These are phyloP conservation scores for Tetrapisispora namnaoensis DNA, from an alignment of 805 yeast genomes.

Conservation along the genomic window DNA sequence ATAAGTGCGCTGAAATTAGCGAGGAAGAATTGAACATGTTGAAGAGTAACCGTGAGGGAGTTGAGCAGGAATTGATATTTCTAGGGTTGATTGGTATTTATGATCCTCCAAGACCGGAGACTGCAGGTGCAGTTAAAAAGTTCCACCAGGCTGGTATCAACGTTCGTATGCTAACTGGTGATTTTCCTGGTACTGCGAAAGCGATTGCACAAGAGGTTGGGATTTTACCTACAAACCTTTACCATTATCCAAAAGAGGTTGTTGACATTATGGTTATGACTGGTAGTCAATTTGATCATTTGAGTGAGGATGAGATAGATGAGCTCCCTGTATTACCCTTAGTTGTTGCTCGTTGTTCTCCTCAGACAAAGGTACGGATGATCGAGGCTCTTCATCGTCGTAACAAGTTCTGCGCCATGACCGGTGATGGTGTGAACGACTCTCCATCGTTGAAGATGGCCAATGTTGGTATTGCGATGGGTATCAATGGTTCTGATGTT, in stretches of 20 bases:
- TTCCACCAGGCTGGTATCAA: constrained; percentile 90
- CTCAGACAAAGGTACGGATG: constrained; percentile 85
- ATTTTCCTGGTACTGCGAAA: constrained; percentile 75
- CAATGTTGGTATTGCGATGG: constrained; percentile 94
- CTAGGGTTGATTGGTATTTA: constrained; percentile 89
- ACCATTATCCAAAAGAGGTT: constrained; percentile 28
- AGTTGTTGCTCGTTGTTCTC: constrained; percentile 89
- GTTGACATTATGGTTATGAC: constrained; percentile 60
- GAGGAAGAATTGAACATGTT: constrained; percentile 20
- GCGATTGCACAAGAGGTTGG: constrained; percentile 87
- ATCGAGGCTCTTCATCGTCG: constrained; percentile 82
- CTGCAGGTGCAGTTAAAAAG: constrained; percentile 59
- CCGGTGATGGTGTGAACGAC: constrained; percentile 98
- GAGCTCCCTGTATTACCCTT: constrained; percentile 69
- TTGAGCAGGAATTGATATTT: constrained; percentile 58
- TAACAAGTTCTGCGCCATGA: constrained; percentile 94
- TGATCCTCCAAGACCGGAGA: constrained; percentile 93
- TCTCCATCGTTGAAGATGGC: constrained; percentile 95
- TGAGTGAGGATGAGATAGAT: constrained; percentile 62
- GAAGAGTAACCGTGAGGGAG: constrained; percentile 25
- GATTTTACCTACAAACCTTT: constrained; percentile 53
- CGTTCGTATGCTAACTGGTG: constrained; percentile 97
- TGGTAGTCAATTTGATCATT: constrained; percentile 70
- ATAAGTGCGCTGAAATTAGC: constrained; percentile 28
- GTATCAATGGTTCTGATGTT: constrained; percentile 89